Conservation (phyloP, 2,329 filamentous ascomycete species). For the Calonectria hongkongensis region DNA sequence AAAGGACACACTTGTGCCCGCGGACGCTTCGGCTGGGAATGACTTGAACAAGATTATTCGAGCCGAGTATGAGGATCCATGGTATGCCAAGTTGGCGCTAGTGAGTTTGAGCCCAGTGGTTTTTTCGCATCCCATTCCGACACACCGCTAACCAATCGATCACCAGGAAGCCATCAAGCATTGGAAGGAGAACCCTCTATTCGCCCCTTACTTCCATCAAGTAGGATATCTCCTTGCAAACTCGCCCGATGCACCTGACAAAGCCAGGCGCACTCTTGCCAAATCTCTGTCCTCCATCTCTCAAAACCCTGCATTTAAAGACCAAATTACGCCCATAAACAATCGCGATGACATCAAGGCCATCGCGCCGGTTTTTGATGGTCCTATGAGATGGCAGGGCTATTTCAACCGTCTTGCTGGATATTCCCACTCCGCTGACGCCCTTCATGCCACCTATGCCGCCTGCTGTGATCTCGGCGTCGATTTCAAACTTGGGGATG, state of each 20-base stretch:
- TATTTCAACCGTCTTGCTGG: slow-evolving; percentile 75
- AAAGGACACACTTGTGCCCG: slow-evolving; percentile 22
- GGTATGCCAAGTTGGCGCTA: slow-evolving; percentile 72
- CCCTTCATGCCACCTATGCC: slow-evolving; percentile 67
- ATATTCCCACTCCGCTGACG: slow-evolving; percentile 72
- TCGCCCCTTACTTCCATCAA: slow-evolving; percentile 68
- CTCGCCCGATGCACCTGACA: slow-evolving; percentile 66
- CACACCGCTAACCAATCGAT: not conserved
- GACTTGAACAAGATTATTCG: slow-evolving; percentile 78
- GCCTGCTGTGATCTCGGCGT: slow-evolving; percentile 63
- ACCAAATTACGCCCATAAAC: slow-evolving; percentile 61
- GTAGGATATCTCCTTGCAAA: slow-evolving; percentile 65
- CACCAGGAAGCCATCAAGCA: slow-evolving; percentile 66
- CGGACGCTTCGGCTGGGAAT: slow-evolving; percentile 68
- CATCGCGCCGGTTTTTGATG: slow-evolving; percentile 66
- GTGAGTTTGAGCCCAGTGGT: slow-evolving; percentile 1
- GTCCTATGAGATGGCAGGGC: slow-evolving; percentile 73
- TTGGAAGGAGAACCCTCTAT: slow-evolving; percentile 69
- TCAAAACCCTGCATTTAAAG: slow-evolving; percentile 62
- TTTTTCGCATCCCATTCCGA: not conserved
- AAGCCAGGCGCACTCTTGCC: slow-evolving; percentile 66
- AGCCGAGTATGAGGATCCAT: slow-evolving; percentile 74
- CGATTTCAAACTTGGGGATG: slow-evolving; percentile 60
- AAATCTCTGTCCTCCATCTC: slow-evolving; percentile 57
- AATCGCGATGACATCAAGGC: slow-evolving; percentile 62